phyloP scores from a whole-genome alignment of 495 filamentous ascomycete genomes.

The Usnea hakonensis region DNA sequence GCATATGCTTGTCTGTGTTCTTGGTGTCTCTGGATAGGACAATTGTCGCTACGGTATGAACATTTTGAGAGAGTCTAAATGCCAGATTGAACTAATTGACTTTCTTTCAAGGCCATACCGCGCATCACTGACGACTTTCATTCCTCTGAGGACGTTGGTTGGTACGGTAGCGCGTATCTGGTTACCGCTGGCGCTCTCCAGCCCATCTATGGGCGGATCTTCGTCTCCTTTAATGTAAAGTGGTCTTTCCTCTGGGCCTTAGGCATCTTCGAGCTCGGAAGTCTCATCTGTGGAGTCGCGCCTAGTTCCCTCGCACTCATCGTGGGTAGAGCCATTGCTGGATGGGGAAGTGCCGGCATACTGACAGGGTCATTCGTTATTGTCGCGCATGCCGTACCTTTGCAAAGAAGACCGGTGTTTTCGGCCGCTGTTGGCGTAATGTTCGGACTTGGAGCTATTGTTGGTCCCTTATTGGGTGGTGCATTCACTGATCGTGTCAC shows the following conservation, averaged over 20 bases:
- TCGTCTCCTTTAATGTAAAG: slow-evolving; percentile 28
- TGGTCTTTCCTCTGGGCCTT: slow-evolving; percentile 44
- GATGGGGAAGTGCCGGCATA: slow-evolving; percentile 28
- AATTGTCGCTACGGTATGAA: slow-evolving; percentile 26
- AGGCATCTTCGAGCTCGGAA: slow-evolving; percentile 65
- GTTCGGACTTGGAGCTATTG: slow-evolving; percentile 33
- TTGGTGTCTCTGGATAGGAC: slow-evolving; percentile 42
- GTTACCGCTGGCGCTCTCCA: slow-evolving; percentile 41
- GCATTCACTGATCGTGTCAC: slow-evolving; percentile 40
- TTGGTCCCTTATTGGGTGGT: slow-evolving; percentile 49
- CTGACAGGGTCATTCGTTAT: slow-evolving; percentile 27
- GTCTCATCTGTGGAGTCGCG: slow-evolving; percentile 35
- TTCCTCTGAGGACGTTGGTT: slow-evolving; percentile 40
- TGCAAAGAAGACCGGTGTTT: slow-evolving; percentile 28
- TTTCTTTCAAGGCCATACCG: slow-evolving; percentile 32
- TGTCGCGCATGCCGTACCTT: slow-evolving; percentile 27
- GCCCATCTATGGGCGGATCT: slow-evolving; percentile 28
- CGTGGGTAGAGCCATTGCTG: slow-evolving; percentile 31
- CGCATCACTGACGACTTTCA: slow-evolving; percentile 41
- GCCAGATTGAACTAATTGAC: background rate
- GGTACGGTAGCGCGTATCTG: slow-evolving; percentile 49
- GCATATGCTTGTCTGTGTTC: slow-evolving; percentile 43
- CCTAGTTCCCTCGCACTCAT: slow-evolving; percentile 26
- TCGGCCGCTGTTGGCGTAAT: slow-evolving; percentile 34
- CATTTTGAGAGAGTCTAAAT: background rate